Conservation (phyloP, 495 filamentous ascomycete genomes). For the Hyaloscypha bicolor region DNA sequence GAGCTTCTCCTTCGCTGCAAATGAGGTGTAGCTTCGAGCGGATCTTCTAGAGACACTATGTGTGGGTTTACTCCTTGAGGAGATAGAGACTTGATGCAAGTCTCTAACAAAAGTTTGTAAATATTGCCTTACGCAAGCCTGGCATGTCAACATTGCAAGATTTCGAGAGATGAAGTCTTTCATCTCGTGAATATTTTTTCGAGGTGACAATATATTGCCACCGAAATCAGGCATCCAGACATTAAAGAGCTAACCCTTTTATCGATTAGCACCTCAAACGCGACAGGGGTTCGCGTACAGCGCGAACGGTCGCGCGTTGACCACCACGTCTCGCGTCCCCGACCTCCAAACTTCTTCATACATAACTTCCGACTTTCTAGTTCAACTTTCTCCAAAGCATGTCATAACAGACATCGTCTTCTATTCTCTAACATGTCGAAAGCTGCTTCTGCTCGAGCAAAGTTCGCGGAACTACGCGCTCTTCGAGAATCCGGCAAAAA, state of each 20-base stretch:
- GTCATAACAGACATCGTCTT: conserved; percentile 19
- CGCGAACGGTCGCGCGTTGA: conserved; percentile 1
- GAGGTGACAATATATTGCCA: neutral
- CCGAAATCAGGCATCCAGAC: neutral
- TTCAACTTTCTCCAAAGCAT: conserved; percentile 15
- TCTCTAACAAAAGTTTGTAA: conserved; percentile 25
- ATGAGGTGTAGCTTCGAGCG: neutral
- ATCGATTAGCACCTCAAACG: neutral
- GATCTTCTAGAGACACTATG: neutral
- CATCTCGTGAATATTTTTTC: neutral
- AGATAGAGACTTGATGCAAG: conserved; percentile 11
- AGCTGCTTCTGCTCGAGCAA: conserved; percentile 47
- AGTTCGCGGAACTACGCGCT: conserved; percentile 79
- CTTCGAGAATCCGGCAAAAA: conserved; percentile 90
- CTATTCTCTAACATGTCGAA: conserved; percentile 39
- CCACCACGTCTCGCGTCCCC: conserved; percentile 3
- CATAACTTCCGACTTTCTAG: conserved; percentile 1
- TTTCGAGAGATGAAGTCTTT: neutral
- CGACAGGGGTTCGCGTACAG: conserved; percentile 20
- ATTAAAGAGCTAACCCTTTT: neutral
- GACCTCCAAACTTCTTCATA: neutral
- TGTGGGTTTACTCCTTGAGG: neutral
- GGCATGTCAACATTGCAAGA: conserved; percentile 29
- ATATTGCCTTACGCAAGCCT: conserved; percentile 24
- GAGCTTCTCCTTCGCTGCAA: neutral